Evolutionary conservation across 1,284 basidiomycete genomes (phyloP).

Genomic region (Peniophora sp.): DNA sequence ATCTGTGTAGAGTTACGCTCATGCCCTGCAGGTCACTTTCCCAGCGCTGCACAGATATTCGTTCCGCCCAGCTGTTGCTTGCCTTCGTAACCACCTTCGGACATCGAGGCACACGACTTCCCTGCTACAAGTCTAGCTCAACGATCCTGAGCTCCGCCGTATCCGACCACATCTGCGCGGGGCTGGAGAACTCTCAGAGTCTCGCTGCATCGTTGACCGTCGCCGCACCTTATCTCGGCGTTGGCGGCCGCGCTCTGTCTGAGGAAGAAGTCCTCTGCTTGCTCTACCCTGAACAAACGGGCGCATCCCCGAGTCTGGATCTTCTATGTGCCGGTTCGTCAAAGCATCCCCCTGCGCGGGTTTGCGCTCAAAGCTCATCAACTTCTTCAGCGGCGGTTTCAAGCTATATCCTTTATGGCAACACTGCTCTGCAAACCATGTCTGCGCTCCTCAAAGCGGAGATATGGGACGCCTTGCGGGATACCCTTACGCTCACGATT

Average conservation of each 20-base stretch:
- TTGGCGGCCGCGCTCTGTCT: background rate
- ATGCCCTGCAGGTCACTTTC: no score
- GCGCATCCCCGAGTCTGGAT: no score
- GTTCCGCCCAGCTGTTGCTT: slow-evolving; percentile 12
- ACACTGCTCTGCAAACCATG: slow-evolving; percentile 24
- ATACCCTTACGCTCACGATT: slow-evolving; percentile 39
- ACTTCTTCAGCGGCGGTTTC: slow-evolving; percentile 39
- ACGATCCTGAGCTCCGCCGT: slow-evolving; percentile 20
- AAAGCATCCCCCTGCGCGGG: no score
- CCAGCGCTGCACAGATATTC: no score
- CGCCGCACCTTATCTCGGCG: background rate
- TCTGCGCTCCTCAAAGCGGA: slow-evolving; percentile 28
- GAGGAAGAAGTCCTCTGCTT: no score
- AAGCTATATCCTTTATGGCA: slow-evolving; percentile 28
- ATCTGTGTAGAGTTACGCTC: no score
- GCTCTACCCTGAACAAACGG: no score
- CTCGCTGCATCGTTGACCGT: background rate
- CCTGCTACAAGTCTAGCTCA: slow-evolving; percentile 13
- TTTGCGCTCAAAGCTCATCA: no score
- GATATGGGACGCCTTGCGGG: slow-evolving; percentile 46
- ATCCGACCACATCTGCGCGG: slow-evolving; percentile 14
- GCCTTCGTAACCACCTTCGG: slow-evolving; percentile 27
- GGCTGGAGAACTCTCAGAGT: slow-evolving; percentile 4
- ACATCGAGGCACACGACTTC: slow-evolving; percentile 17
- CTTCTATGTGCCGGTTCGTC: no score